Evolutionary conservation across 805 yeast species (phyloP).

Genomic region (Ogataea polymorpha): DNA sequence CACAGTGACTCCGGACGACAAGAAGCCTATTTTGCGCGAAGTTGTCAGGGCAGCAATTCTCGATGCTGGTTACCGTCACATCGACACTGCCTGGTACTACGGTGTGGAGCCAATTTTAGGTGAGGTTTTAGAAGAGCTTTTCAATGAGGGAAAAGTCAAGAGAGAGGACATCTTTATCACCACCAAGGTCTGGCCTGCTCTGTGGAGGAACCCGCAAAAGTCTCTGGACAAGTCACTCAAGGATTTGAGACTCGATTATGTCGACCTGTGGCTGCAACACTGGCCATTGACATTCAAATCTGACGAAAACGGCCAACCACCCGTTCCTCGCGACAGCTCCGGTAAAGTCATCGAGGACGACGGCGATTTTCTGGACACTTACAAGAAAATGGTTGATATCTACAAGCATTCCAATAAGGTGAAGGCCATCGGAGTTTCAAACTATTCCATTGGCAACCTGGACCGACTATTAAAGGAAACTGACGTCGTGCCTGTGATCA

Average conservation of each 20-base stretch:
- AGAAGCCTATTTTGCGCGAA: constrained; percentile 13
- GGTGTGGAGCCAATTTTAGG: constrained; percentile 44
- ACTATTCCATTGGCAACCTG: constrained; percentile 41
- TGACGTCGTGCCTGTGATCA: constrained; percentile 48
- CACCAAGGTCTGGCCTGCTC: constrained; percentile 64
- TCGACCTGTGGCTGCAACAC: constrained; percentile 45
- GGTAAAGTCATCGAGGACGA: constrained; percentile 61
- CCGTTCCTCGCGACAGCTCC: constrained; percentile 35
- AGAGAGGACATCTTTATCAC: constrained; percentile 63
- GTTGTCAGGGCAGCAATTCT: constrained; percentile 26
- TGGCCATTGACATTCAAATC: constrained; percentile 46
- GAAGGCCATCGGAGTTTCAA: constrained; percentile 58
- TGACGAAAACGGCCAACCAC: constrained; percentile 39
- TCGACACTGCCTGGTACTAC: constrained; percentile 53
- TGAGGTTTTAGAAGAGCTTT: constrained; percentile 44
- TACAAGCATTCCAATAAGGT: constrained; percentile 50
- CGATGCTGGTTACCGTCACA: constrained; percentile 46
- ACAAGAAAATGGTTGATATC: constrained; percentile 68
- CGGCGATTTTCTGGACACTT: constrained; percentile 77
- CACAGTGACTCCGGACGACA: constrained; percentile 37
- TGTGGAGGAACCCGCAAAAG: constrained; percentile 38
- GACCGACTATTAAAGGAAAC: constrained; percentile 41
- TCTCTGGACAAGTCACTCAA: constrained; percentile 41
- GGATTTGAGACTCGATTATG: constrained; percentile 43
- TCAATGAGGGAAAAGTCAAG: constrained; percentile 43